Conservation (phyloP, 1,284 basidiomycete genomes). For the Cutaneotrichosporon dermatis region DNA sequence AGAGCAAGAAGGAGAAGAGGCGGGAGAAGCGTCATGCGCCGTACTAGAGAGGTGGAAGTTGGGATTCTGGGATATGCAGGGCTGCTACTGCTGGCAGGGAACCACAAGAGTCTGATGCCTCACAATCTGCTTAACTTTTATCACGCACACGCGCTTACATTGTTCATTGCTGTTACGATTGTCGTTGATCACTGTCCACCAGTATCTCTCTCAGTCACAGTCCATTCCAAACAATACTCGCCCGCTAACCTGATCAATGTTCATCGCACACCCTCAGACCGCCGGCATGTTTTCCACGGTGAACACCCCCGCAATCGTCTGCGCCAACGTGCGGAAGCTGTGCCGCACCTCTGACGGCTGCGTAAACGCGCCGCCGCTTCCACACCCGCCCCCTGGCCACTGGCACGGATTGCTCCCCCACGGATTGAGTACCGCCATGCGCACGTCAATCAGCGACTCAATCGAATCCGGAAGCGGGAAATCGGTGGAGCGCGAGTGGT, state of each 20-base stretch:
- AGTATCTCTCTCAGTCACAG: too few relatives aligned
- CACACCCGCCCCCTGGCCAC: constrained; percentile 9
- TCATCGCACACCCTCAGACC: not conserved
- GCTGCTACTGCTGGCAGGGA: too few relatives aligned
- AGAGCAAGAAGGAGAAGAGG: constrained; percentile 5
- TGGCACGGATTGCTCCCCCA: constrained; percentile 21
- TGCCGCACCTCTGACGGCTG: constrained; percentile 9
- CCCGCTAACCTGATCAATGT: too few relatives aligned
- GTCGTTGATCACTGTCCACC: too few relatives aligned
- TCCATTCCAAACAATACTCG: too few relatives aligned
- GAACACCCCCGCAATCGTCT: constrained; percentile 13
- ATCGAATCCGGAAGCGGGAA: constrained; percentile 4
- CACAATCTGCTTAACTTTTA: too few relatives aligned
- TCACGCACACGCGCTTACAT: too few relatives aligned
- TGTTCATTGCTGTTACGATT: too few relatives aligned
- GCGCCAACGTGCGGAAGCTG: constrained; percentile 15
- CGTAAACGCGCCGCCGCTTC: constrained; percentile 5
- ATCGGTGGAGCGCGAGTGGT: constrained; percentile 5
- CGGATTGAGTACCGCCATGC: constrained; percentile 15
- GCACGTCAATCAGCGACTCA: not conserved
- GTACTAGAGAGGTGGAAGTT: constrained; percentile 7
- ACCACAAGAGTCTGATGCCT: too few relatives aligned
- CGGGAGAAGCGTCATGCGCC: constrained; percentile 18
- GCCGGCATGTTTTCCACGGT: constrained; percentile 16
- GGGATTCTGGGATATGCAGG: too few relatives aligned